Percentiles rank a stretch among this genome's conserved stretches.
Evolutionary conservation across 345 rosid genomes (phyloP).

Genomic region (Citrus cavaleriei): DNA sequence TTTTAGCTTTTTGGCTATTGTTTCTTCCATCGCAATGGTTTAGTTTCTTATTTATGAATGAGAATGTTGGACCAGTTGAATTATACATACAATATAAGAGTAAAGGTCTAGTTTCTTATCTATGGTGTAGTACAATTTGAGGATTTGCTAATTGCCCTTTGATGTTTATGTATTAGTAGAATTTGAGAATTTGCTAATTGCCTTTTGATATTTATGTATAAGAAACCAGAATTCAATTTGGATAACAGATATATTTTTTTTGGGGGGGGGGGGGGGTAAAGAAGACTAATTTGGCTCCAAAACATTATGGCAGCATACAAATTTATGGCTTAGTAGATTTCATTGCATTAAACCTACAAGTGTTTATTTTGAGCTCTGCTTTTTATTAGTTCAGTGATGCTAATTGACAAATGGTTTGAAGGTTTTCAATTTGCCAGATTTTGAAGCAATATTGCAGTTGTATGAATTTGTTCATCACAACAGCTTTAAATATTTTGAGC

Average conservation of each 20-base stretch:
- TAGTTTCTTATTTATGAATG: neutral
- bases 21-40: neutral
- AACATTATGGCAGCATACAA: too few species aligned
- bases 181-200: neutral
- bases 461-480: neutral
- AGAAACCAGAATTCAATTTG: too few species aligned
- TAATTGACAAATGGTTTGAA: neutral
- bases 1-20: neutral
- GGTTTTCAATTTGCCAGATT: neutral
- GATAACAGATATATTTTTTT: too few species aligned
- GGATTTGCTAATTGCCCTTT: neutral
- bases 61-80: neutral
- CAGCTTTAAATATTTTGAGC: slow-evolving; percentile 3
- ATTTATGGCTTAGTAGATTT: neutral
- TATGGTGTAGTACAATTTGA: neutral
- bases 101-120: neutral
- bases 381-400: neutral
- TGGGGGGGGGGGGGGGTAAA: too few species aligned
- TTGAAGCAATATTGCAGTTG: neutral
- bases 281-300: too few species aligned
- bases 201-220: neutral
- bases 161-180: neutral
- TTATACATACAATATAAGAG: too few species aligned
- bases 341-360: neutral
- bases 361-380: neutral